Base-by-base conservation (phyloP, 495 filamentous ascomycete genomes). In the Xylaria scruposa region DNA sequence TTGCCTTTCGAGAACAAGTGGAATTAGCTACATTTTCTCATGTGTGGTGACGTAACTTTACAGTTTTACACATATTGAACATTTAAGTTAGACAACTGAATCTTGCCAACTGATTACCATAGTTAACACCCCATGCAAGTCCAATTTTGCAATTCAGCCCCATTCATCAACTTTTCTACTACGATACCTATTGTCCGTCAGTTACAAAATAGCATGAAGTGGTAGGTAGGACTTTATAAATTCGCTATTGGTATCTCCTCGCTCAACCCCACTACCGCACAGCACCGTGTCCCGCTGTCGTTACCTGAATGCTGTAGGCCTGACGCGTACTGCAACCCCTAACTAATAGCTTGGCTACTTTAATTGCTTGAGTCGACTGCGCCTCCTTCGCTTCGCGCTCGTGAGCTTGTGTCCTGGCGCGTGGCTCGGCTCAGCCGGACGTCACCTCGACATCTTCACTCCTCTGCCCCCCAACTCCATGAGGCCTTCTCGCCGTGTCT, bases 351-450 rank as follows among this genome's bases (percentile, higher is more conserved):
- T 60, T 59, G 54, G 51, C 24, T 54, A 24, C 24, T 54, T 54
- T 56, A 56, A 56, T 56, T 42, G 21, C 60, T 62, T 17, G 36
- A 40, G 60, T 62, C 38, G 38, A 62, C 60, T 62, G 60, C 60
- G 60, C 60, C 60, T 62, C 60, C n/a, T 26, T 42, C 38, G 19
- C n/a, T 62, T 38, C 21, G 12, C 3, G 26, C 26, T 56, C 53
- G 53, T 7, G 53, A 29, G 4, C 26, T 31, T 31, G 53, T 62
- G 60, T 26, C 12, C 60, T 42, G 36, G 31, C 31, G 13, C 17
- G 33, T 61, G 59, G 60, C 62, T 53, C 63, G 63, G 63, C 63
- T 53, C 63, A 53, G 46, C 63, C 63, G 63, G 63, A 66, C 63
- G 51, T 61, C 61, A 46, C 54, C 7, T 60, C 21, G 67, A 24